These are phyloP conservation scores for Colletotrichum melonis DNA, from an alignment of 2,329 filamentous ascomycete genomes.

Conservation along the genomic window DNA sequence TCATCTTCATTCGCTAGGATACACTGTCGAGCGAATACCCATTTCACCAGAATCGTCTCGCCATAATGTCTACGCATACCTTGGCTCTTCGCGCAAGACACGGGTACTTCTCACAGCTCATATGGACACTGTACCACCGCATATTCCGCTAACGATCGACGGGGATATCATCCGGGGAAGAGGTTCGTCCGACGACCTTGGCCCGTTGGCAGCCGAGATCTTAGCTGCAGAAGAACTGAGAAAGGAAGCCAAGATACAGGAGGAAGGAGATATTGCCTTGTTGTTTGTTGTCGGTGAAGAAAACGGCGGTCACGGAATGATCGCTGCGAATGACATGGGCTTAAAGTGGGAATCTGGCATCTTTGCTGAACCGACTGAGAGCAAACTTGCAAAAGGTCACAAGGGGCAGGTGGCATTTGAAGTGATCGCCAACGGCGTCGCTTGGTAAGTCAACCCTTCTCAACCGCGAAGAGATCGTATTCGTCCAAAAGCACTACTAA, in stretches of 20 bases:
- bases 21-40: constrained; percentile 49
- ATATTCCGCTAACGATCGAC: constrained; percentile 59
- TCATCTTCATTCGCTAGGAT: constrained; percentile 46
- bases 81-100: constrained; percentile 43
- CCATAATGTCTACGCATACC: constrained; percentile 52
- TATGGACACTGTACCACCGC: constrained; percentile 59
- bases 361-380: constrained; percentile 42
- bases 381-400: constrained; percentile 41
- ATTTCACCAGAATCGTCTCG: constrained; percentile 45
- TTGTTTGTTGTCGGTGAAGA: constrained; percentile 42
- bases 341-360: constrained; percentile 46
- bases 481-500: background rate
- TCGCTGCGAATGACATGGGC: constrained; percentile 50
- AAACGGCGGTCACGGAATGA: constrained; percentile 40
- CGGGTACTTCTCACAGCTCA: constrained; percentile 48
- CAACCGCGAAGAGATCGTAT: background rate
- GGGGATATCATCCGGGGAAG: constrained; percentile 57
- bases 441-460: constrained; percentile 37
- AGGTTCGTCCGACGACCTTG: constrained; percentile 51
- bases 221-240: constrained; percentile 38
- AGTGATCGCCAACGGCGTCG: constrained; percentile 43
- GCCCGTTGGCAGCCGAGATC: constrained; percentile 44
- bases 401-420: constrained; percentile 44
- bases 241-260: constrained; percentile 24
- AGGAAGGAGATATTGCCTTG: constrained; percentile 38